A percentile compares a stretch with the other conserved stretches of the same genome.
phyloP scores from a whole-genome alignment of 208 protist genomes.

The Acanthamoeba comandoni region DNA sequence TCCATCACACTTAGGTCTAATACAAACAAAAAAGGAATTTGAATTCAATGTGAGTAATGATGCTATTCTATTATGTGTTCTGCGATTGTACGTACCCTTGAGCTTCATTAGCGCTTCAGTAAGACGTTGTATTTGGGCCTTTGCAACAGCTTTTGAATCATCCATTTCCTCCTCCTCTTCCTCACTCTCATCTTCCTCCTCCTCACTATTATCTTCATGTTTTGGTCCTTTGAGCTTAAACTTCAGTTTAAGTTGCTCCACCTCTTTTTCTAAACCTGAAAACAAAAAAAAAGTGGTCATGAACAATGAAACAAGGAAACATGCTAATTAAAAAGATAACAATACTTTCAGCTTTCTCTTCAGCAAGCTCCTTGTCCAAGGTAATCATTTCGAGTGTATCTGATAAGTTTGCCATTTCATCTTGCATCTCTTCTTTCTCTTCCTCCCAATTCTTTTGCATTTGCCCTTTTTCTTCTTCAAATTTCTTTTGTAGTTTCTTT shows the following conservation, averaged over 20 bases:
- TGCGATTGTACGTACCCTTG: not conserved
- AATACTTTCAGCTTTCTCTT: constrained; percentile 62
- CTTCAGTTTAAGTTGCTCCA: constrained; percentile 62
- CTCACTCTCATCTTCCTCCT: not conserved
- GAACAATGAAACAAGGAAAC: not conserved
- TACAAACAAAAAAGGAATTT: no score
- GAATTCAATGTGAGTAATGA: no score
- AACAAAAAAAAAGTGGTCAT: not conserved
- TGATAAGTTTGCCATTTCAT: constrained; percentile 58
- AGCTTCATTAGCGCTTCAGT: constrained; percentile 73
- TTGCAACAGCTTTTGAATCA: constrained; percentile 2
- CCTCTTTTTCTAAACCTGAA: constrained; percentile 56
- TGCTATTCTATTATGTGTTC: no score
- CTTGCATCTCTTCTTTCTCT: constrained; percentile 67
- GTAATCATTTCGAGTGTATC: constrained; percentile 74
- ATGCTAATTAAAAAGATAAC: not conserved
- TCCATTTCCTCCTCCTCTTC: not conserved
- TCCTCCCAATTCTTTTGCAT: constrained; percentile 55
- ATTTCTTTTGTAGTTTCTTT: constrained; percentile 57
- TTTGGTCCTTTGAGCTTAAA: constrained; percentile 15
- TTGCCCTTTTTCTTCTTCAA: constrained; percentile 62
- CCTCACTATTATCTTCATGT: not conserved
- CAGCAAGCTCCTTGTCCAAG: constrained; percentile 67
- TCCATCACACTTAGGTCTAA: constrained; percentile 68
- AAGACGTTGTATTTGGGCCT: constrained; percentile 53